A percentile compares a stretch with the other conserved stretches of the same genome.
Conservation (phyloP, 139 green algal species). For the Trebouxia sp. region DNA sequence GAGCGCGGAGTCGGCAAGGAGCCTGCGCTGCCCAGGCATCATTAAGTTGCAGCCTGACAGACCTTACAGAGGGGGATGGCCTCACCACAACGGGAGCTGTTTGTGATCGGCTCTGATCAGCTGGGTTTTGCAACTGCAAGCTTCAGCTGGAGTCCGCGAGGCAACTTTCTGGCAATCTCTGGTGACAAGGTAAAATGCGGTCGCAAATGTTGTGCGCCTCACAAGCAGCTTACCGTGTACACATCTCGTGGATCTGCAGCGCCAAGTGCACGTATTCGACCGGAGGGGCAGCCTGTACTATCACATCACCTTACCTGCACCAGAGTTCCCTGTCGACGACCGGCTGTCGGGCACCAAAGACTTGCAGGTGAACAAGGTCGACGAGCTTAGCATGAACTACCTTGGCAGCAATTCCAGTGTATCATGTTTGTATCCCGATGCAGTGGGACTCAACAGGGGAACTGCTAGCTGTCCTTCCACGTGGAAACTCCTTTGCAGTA, state of each 20-base stretch:
- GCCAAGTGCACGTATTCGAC: slow-evolving; percentile 67
- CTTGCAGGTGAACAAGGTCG: slow-evolving; percentile 41
- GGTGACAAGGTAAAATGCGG: slow-evolving; percentile 50
- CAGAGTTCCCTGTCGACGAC: slow-evolving; percentile 48
- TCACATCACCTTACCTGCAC: slow-evolving; percentile 58
- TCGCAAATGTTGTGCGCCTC: neutral
- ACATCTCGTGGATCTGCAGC: slow-evolving; percentile 43
- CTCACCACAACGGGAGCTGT: slow-evolving; percentile 26
- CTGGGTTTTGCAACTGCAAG: slow-evolving; percentile 6
- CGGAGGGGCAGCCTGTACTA: slow-evolving; percentile 57
- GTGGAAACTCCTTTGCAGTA: slow-evolving; percentile 59
- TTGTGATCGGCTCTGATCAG: slow-evolving; percentile 30
- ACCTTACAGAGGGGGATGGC: too few species aligned
- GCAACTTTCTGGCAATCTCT: slow-evolving; percentile 44
- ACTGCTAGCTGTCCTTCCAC: slow-evolving; percentile 67
- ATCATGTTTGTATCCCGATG: neutral
- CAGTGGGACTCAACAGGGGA: slow-evolving; percentile 71
- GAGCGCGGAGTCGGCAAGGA: too few species aligned
- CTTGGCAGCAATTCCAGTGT: neutral
- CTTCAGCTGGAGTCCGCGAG: slow-evolving; percentile 33
- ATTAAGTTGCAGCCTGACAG: neutral
- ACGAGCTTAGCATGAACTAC: neutral
- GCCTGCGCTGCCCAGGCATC: neutral
- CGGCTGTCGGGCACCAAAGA: slow-evolving; percentile 29
- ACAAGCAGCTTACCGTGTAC: neutral